A percentile compares a stretch with the other conserved stretches of the same genome.
These are phyloP conservation scores for Hirsutella rhossiliensis DNA, from an alignment of 2,329 filamentous ascomycete species.

Conservation along the genomic window DNA sequence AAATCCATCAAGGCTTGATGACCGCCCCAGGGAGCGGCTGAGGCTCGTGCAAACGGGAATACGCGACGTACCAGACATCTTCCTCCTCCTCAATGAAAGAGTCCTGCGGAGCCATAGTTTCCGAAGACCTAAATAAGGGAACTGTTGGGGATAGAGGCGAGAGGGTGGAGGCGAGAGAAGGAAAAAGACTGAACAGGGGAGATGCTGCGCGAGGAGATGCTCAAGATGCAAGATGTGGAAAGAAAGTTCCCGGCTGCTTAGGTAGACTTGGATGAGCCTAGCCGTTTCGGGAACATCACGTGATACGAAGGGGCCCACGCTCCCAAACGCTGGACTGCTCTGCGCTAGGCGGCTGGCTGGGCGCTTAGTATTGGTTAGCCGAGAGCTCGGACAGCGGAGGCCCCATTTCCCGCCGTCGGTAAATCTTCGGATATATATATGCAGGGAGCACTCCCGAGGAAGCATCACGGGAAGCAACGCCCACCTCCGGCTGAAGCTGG, in stretches of 20 bases:
- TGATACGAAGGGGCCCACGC: slow-evolving; percentile 4
- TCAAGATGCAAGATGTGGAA: slow-evolving; percentile 5
- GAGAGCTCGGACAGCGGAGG: too few relatives aligned
- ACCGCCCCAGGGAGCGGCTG: background rate
- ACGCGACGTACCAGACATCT: slow-evolving; percentile 47
- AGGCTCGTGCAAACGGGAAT: slow-evolving; percentile 1
- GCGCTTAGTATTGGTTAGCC: too few relatives aligned
- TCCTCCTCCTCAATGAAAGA: slow-evolving; percentile 62
- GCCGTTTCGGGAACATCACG: slow-evolving; percentile 8
- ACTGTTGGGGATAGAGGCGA: slow-evolving; percentile 5
- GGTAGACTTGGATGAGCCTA: slow-evolving; percentile 6
- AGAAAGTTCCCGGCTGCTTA: slow-evolving; percentile 11
- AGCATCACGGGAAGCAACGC: background rate
- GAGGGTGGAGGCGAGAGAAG: background rate
- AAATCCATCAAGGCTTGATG: background rate
- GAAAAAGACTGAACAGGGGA: slow-evolving; percentile 12
- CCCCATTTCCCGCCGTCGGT: too few relatives aligned
- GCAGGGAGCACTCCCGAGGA: background rate
- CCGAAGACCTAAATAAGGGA: slow-evolving; percentile 6
- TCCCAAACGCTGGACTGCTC: too few relatives aligned
- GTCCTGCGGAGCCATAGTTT: slow-evolving; percentile 54
- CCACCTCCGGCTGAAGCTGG: background rate
- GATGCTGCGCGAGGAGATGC: slow-evolving; percentile 9
- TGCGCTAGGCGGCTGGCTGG: too few relatives aligned
- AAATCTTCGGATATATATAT: background rate